These are phyloP conservation scores for Paxillus rubicundulus DNA, from an alignment of 768 basidiomycete species.

Conservation along the genomic window DNA sequence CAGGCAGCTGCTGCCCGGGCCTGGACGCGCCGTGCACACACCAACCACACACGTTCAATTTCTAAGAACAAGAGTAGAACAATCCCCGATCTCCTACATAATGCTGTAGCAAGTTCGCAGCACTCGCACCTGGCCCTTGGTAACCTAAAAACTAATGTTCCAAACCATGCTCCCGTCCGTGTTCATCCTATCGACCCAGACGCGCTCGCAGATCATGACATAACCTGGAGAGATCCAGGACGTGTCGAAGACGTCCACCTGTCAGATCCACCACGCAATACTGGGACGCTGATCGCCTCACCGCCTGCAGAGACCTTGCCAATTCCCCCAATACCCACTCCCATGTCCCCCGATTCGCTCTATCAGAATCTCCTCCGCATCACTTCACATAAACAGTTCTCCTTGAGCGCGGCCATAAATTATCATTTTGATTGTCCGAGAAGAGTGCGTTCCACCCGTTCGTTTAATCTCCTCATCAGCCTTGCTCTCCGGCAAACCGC, in stretches of 20 bases:
- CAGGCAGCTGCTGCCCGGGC: constrained; percentile 51
- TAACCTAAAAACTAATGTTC: not conserved
- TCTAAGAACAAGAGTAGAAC: not conserved
- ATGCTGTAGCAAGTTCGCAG: not conserved
- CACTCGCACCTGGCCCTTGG: not conserved
- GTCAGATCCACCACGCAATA: constrained; percentile 7
- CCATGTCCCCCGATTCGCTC: constrained; percentile 33
- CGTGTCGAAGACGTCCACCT: constrained; percentile 5
- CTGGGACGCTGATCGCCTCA: constrained; percentile 2
- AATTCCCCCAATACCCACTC: constrained; percentile 22
- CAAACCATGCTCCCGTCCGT: not conserved
- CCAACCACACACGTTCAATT: not conserved
- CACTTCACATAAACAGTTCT: constrained; percentile 16
- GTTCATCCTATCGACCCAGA: constrained; percentile 20
- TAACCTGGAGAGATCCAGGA: constrained; percentile 25
- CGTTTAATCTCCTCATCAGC: constrained; percentile 44
- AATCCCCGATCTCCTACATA: not conserved
- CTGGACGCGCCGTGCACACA: constrained; percentile 37
- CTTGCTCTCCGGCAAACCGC: constrained; percentile 51
- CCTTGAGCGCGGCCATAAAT: constrained; percentile 13
- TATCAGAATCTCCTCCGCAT: constrained; percentile 31
- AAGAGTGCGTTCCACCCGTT: constrained; percentile 35
- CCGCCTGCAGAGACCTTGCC: not conserved
- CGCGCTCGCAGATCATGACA: constrained; percentile 24
- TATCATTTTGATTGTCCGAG: constrained; percentile 29